Evolutionary conservation across 2,329 filamentous ascomycete species (phyloP).

Genomic region (Clarireedia sp.): DNA sequence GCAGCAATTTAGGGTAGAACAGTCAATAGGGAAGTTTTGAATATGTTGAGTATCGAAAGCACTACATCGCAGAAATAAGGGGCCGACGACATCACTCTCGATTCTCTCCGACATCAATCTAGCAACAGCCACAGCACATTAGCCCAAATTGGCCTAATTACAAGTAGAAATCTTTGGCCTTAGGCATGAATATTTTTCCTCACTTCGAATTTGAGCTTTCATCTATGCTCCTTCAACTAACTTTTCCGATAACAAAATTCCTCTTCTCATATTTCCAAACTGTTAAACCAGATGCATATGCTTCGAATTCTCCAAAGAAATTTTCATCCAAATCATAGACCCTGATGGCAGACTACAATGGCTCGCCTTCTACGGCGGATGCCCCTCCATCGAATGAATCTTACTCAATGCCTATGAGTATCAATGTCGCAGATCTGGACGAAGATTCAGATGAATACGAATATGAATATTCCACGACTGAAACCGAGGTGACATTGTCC

Average conservation of each 20-base stretch:
- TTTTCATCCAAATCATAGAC: conserved; percentile 21
- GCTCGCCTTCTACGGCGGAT: conserved; percentile 8
- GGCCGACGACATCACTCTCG: too few species aligned
- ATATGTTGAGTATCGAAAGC: background rate
- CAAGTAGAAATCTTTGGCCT: too few species aligned
- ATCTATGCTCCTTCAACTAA: background rate
- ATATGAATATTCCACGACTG: conserved; percentile 57
- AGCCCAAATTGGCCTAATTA: too few species aligned
- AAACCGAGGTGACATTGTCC: conserved; percentile 44
- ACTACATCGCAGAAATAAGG: too few species aligned
- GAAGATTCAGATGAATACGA: conserved; percentile 53
- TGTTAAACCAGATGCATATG: conserved; percentile 15
- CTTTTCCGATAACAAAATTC: background rate
- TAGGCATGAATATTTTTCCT: background rate
- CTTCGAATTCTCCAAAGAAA: conserved; percentile 14
- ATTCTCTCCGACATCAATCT: too few species aligned
- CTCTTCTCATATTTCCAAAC: background rate
- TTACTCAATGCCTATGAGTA: conserved; percentile 6
- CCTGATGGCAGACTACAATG: conserved; percentile 19
- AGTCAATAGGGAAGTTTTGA: too few species aligned
- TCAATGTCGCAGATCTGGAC: background rate
- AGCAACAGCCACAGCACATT: too few species aligned
- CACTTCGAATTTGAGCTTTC: background rate
- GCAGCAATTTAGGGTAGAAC: too few species aligned
- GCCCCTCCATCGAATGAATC: conserved; percentile 16